Conservation (phyloP, 2,329 filamentous ascomycete species). For the Geosmithia morbida region DNA sequence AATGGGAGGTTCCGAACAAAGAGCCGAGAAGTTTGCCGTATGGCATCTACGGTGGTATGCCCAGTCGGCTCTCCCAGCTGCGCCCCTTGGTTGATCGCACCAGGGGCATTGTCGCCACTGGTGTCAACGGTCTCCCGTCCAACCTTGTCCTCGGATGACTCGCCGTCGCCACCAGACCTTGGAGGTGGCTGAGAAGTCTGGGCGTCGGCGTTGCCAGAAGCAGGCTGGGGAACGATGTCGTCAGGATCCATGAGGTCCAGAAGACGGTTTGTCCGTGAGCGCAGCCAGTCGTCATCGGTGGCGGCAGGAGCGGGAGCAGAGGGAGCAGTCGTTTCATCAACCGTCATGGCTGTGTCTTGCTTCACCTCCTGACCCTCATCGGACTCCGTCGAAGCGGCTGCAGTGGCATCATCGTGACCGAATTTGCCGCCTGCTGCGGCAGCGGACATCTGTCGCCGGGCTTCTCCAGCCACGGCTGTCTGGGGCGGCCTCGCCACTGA, state of each 20-base stretch:
- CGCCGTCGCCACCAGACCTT: constrained; percentile 3
- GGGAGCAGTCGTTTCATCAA: neutral
- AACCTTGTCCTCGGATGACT: constrained; percentile 1
- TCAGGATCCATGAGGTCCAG: constrained; percentile 73
- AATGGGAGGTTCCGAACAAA: constrained; percentile 88
- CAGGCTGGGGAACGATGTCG: constrained; percentile 19
- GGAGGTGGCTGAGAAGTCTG: constrained; percentile 3
- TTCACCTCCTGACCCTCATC: neutral
- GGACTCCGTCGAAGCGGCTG: neutral
- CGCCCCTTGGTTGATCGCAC: neutral
- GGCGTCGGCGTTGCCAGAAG: neutral
- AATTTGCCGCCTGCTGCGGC: no score
- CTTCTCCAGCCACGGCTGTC: neutral
- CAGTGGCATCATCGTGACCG: neutral
- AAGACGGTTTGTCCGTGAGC: constrained; percentile 74
- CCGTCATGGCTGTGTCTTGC: neutral
- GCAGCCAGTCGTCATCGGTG: constrained; percentile 74
- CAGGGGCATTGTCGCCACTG: neutral
- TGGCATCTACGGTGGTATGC: constrained; percentile 31
- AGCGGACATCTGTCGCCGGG: no score
- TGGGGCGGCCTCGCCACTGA: no score
- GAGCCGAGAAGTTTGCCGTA: constrained; percentile 60
- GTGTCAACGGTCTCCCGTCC: neutral
- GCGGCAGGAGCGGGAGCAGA: neutral
- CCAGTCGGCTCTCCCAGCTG: neutral